Percentiles rank a stretch among this genome's conserved stretches.
Conservation (phyloP, 768 basidiomycete genomes). For the Mycena kentingensis region DNA sequence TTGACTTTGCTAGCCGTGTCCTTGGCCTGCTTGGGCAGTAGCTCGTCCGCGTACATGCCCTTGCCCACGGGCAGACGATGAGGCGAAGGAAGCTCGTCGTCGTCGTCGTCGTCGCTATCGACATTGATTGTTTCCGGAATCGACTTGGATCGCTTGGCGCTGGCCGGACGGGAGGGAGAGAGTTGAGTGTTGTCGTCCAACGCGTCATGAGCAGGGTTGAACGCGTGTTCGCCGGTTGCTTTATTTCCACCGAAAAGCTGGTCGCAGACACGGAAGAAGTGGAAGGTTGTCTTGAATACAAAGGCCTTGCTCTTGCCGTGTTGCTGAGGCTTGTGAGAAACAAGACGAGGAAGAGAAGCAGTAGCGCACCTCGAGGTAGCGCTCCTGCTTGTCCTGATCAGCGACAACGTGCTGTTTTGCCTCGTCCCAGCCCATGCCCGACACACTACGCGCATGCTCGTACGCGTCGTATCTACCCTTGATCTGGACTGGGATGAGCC, state of each 20-base stretch:
- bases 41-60: background rate
- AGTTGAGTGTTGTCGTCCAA: background rate
- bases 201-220: background rate
- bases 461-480: constrained; percentile 2
- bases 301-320: background rate
- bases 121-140: background rate
- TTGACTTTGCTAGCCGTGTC: too few relatives aligned
- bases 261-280: background rate
- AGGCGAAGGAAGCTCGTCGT: background rate
- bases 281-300: constrained; percentile 4
- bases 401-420: constrained; percentile 1
- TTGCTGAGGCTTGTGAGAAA: background rate
- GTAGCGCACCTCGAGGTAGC: constrained; percentile 3
- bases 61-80: background rate
- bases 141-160: background rate
- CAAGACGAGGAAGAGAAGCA: background rate
- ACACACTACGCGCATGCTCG: constrained; percentile 1
- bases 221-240: constrained; percentile 5
- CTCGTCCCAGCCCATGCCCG: constrained; percentile 12
- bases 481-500: background rate
- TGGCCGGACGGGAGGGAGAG: background rate
- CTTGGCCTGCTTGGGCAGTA: background rate
- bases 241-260: constrained; percentile 10
- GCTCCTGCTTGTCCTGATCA: background rate
- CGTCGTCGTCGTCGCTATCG: background rate